Evolutionary conservation across 345 rosid species (phyloP).

Genomic region (Eucalyptus pauciflora): DNA sequence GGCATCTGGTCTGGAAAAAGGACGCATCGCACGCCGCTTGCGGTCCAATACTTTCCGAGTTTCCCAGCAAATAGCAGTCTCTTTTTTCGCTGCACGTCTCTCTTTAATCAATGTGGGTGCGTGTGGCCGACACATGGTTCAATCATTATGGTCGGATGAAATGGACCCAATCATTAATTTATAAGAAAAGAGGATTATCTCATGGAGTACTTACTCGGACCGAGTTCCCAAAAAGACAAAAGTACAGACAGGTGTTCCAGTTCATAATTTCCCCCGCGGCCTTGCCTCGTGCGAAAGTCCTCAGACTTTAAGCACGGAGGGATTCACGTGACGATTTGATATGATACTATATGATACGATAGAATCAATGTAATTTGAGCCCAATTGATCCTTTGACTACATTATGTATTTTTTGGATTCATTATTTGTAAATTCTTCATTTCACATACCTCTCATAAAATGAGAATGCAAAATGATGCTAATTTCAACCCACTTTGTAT

Average conservation of each 20-base stretch:
- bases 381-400: not conserved
- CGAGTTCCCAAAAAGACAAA: not conserved
- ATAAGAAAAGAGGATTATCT: not conserved
- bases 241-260: not conserved
- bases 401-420: not conserved
- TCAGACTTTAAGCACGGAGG: not conserved
- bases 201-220: not conserved
- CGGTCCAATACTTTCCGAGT: not conserved
- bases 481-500: not conserved
- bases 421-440: not conserved
- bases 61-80: not conserved
- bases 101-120: not conserved
- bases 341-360: accelerated
- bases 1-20: not conserved
- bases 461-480: not conserved
- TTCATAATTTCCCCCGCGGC: not conserved
- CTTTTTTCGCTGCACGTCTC: not conserved
- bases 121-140: not conserved
- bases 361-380: not conserved
- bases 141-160: not conserved
- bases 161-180: not conserved
- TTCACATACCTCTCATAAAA: accelerated
- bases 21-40: not conserved
- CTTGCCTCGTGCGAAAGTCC: not conserved
- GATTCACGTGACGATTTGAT: not conserved